A percentile compares a stretch with the other conserved stretches of the same genome.
phyloP scores from a whole-genome alignment of 2,329 filamentous ascomycete genomes.

The Calycina marina region DNA sequence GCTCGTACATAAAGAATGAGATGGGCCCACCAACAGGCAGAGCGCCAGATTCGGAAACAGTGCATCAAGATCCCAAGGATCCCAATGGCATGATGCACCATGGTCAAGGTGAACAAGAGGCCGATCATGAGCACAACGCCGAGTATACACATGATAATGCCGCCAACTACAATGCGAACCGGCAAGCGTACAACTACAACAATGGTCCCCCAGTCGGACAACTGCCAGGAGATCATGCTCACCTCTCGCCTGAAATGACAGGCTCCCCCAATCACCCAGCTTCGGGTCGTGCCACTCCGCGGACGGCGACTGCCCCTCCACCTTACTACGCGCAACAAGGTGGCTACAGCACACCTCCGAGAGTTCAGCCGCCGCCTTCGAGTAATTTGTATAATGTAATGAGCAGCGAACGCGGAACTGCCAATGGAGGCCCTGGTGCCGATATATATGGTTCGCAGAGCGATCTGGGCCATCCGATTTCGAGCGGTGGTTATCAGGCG shows the following conservation, averaged over 20 bases:
- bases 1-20: slow-evolving; percentile 64
- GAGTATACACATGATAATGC: slow-evolving; percentile 81
- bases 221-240: slow-evolving; percentile 56
- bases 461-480: slow-evolving; percentile 39
- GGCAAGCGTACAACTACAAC: slow-evolving; percentile 64
- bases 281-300: slow-evolving; percentile 73
- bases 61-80: slow-evolving; percentile 46
- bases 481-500: slow-evolving; percentile 48
- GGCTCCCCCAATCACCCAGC: slow-evolving; percentile 69
- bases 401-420: slow-evolving; percentile 57
- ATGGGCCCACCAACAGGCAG: slow-evolving; percentile 70
- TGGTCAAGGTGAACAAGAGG: slow-evolving; percentile 45
- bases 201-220: slow-evolving; percentile 49
- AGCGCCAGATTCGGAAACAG: slow-evolving; percentile 39
- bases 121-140: slow-evolving; percentile 60
- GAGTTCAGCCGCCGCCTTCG: slow-evolving; percentile 48
- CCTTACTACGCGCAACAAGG: slow-evolving; percentile 54
- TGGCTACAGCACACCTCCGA: slow-evolving; percentile 64
- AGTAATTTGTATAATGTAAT: slow-evolving; percentile 85
- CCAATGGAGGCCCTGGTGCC: slow-evolving; percentile 48
- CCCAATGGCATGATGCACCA: slow-evolving; percentile 39
- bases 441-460: slow-evolving; percentile 59
- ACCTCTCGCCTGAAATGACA: slow-evolving; percentile 70
- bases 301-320: slow-evolving; percentile 58
- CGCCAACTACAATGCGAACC: slow-evolving; percentile 54